These are phyloP conservation scores for Arthrobotrys entomopaga DNA, from an alignment of 2,329 filamentous ascomycete species.

Conservation along the genomic window DNA sequence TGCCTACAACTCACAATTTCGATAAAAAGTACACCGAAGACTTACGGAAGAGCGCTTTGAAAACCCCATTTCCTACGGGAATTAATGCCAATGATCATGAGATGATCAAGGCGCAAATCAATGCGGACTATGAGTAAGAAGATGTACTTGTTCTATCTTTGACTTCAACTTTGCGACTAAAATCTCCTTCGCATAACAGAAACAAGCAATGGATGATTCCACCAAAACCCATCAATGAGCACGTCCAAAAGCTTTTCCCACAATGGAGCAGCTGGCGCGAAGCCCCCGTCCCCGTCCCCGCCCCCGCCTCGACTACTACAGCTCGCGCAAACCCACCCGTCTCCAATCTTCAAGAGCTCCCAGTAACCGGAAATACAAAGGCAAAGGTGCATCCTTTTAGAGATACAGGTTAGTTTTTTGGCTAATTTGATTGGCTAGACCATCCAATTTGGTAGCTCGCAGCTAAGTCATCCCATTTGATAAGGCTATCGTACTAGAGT, in stretches of 20 bases:
- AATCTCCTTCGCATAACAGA: no score
- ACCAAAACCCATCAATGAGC: not conserved
- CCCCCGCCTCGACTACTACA: no score
- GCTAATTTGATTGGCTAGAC: no score
- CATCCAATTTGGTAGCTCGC: no score
- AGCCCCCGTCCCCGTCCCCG: no score
- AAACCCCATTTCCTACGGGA: not conserved
- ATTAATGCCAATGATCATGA: not conserved
- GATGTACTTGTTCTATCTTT: not conserved
- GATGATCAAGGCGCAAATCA: not conserved
- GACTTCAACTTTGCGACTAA: no score
- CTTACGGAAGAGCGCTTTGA: not conserved
- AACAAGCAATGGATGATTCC: not conserved
- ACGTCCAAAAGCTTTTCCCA: not conserved
- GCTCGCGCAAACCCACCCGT: no score
- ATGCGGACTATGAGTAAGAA: not conserved
- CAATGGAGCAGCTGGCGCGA: not conserved
- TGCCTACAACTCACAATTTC: not conserved
- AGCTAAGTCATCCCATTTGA: no score
- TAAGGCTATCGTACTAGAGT: no score
- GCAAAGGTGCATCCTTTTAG: constrained; percentile 14
- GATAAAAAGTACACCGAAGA: not conserved
- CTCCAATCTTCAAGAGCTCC: no score
- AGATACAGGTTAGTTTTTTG: constrained; percentile 15
- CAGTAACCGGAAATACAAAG: not conserved